Evolutionary conservation across 2,329 filamentous ascomycete genomes (phyloP), one percentile per base, ranked within the genome.

Genomic region (Talaromyces sp.): DNA sequence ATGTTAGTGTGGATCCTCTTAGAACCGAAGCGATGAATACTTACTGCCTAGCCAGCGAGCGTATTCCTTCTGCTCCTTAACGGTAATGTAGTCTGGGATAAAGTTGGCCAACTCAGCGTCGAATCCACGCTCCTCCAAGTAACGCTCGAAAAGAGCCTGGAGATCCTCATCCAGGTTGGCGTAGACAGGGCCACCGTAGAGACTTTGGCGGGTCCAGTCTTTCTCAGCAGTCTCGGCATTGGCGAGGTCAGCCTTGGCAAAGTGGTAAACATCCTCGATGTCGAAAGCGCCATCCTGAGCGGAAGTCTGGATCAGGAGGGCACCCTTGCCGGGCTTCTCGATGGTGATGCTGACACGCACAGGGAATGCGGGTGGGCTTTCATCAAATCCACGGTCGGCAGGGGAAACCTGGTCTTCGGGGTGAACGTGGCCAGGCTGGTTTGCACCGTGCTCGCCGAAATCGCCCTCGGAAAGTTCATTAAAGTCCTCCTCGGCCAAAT

Each of bases 11-110:
- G 4, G 65, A 57, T 64, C 63, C 33, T 65, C 58, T 19, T 10
- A 49, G 17, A 13, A 55, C 13, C 60, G 55, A 55, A 53, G 60
- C 55, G 36, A 49, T 47, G n/a, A 3, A 60, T 59, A 71, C 82
- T 77, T 76, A 84, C 84, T 86, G 77, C 87, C 85, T 76, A 99
- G 81, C 95, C 96, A 99, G 67, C 84, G 81, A 64, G 96, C 81
- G 78, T 99, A 99, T 84, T 99, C 95, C 80, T 88, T 90, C 86
- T 98, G 93, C 86, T 99, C 95, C 88, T 99, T 99, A 79, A 90
- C 86, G 75, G 98, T 92, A 72, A 98, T 93, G 81, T 96, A 99
- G 76, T 98, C 93, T 42, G 93, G 92, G 52, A 96, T 88, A 77
- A 98, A 97, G 68, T 93, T 81, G 59, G 93, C 93, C 70, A 99